Evolutionary conservation across 768 basidiomycete species (phyloP), one percentile per base, ranked within the genome.

Genomic region (Lentinula raphanica): DNA sequence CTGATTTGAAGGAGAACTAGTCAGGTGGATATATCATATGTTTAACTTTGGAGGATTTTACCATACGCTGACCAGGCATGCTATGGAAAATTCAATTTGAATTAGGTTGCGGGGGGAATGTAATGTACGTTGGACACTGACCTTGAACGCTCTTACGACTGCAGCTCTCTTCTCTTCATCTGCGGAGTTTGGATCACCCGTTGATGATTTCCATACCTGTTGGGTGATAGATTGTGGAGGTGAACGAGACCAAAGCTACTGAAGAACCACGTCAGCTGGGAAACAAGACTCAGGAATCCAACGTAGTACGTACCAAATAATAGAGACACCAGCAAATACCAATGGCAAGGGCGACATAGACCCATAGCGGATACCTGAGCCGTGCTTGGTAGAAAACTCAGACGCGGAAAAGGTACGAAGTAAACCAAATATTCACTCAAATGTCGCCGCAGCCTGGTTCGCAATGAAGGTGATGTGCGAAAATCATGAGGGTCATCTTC

Each of bases 61-160:
- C 84, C 86, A 64, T 89, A 89, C 23, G 85, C 84, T 40, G 58
- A 65, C 85, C 86, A 89, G 23, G 87, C 85, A 66, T 87, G 76
- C 87, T 27, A 58, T 64, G 27, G n/a, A 46, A 17, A 11, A 31
- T 2, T 9, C 8, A 35, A 32, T 12, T 48, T 51, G 59, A 17
- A 40, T 54, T 3, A 48, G 29, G 13, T 15, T 7, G 17, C 21
- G 28, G 8, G 31, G 1, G 12, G 3, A 49, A n/a, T 15, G 21
- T 35, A 17, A 25, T n/a, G n/a, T n/a, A n/a, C n/a, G n/a, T n/a
- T n/a, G n/a, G n/a, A n/a, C n/a, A 66, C 78, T 61, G 60, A 85
- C 86, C 72, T 76, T 76, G 74, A 90, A 86, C 0, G 87, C 87
- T 23, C 77, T 76, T 15, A 81, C 76, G 15, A 90, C 69, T 0